Conservation (phyloP, 768 basidiomycete genomes). For the Leccinum pellstonianum region DNA sequence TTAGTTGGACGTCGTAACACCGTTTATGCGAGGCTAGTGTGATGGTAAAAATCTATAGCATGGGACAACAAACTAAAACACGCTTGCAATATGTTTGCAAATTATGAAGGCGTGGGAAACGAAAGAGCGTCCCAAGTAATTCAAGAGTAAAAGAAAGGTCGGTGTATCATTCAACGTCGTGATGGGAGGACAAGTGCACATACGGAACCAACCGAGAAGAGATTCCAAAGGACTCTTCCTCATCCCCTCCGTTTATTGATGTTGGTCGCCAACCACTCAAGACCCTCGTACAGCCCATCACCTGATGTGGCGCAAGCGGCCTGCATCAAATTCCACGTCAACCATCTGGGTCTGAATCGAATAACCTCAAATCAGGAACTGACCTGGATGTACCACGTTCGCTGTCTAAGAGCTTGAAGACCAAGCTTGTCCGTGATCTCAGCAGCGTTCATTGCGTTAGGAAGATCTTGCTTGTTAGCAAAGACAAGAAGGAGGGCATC, state of each 20-base stretch:
- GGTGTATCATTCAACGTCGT: slow-evolving; percentile 55
- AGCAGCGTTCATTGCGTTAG: slow-evolving; percentile 98
- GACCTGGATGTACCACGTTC: slow-evolving; percentile 98
- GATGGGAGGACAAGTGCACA: slow-evolving; percentile 54
- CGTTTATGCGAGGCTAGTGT: slow-evolving; percentile 9
- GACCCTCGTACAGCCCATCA: slow-evolving; percentile 97
- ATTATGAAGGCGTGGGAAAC: slow-evolving; percentile 18
- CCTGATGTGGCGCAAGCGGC: slow-evolving; percentile 98
- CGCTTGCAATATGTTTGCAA: slow-evolving; percentile 6
- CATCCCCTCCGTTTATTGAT: slow-evolving; percentile 77
- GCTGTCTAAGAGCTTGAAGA: slow-evolving; percentile 93
- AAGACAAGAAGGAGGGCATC: slow-evolving; percentile 98
- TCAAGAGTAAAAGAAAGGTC: slow-evolving; percentile 36
- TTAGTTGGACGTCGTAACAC: slow-evolving; percentile 3
- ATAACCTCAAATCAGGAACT: slow-evolving; percentile 25
- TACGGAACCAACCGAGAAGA: slow-evolving; percentile 40
- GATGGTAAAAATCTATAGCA: slow-evolving; percentile 2
- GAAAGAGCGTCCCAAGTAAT: slow-evolving; percentile 30
- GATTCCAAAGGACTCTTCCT: slow-evolving; percentile 29
- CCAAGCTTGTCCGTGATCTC: slow-evolving; percentile 99
- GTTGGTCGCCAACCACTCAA: slow-evolving; percentile 94
- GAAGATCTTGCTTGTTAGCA: slow-evolving; percentile 99
- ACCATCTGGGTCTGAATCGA: slow-evolving; percentile 5
- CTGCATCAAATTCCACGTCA: slow-evolving; percentile 41
- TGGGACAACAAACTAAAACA: slow-evolving; percentile 1